A percentile compares a stretch with the other conserved stretches of the same genome.
Conservation (phyloP, 768 basidiomycete species). For the Mycena vitilis region DNA sequence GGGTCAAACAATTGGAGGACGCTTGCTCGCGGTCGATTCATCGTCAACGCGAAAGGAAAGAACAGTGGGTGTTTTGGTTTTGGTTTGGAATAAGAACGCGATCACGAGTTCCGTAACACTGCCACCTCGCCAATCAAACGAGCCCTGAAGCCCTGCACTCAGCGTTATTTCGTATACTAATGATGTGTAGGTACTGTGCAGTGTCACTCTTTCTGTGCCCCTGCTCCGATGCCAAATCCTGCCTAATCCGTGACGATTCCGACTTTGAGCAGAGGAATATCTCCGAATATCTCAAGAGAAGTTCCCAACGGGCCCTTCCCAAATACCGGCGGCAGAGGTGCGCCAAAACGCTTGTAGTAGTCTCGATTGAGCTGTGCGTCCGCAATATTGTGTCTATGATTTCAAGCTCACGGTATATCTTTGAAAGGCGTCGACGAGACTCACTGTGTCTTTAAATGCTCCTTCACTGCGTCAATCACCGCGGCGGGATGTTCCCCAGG, state of each 20-base stretch:
- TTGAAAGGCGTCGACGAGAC: background rate
- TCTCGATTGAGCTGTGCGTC: slow-evolving; percentile 7
- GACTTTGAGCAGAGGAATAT: slow-evolving; percentile 8
- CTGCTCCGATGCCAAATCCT: too few relatives aligned
- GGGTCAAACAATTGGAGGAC: slow-evolving; percentile 66
- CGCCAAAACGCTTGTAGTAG: slow-evolving; percentile 2
- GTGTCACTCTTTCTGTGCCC: too few relatives aligned
- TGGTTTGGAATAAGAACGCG: slow-evolving; percentile 1
- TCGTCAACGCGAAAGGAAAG: slow-evolving; percentile 34
- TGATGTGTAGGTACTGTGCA: too few relatives aligned
- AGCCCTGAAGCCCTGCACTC: too few relatives aligned
- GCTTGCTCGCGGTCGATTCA: slow-evolving; percentile 58
- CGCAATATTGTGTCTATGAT: slow-evolving; percentile 6
- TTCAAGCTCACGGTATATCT: background rate
- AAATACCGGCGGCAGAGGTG: slow-evolving; percentile 6
- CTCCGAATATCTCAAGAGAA: slow-evolving; percentile 11
- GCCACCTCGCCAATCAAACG: background rate
- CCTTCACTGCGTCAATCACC: slow-evolving; percentile 8
- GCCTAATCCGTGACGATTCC: background rate
- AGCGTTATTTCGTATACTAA: too few relatives aligned
- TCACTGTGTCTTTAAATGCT: slow-evolving; percentile 17
- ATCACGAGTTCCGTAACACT: background rate
- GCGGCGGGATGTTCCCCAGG: slow-evolving; percentile 4
- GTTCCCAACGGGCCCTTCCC: slow-evolving; percentile 13
- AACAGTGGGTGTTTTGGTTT: too few relatives aligned